Conservation (phyloP, 441 rosid genomes). For the Bocquillonia castaneifolia region DNA sequence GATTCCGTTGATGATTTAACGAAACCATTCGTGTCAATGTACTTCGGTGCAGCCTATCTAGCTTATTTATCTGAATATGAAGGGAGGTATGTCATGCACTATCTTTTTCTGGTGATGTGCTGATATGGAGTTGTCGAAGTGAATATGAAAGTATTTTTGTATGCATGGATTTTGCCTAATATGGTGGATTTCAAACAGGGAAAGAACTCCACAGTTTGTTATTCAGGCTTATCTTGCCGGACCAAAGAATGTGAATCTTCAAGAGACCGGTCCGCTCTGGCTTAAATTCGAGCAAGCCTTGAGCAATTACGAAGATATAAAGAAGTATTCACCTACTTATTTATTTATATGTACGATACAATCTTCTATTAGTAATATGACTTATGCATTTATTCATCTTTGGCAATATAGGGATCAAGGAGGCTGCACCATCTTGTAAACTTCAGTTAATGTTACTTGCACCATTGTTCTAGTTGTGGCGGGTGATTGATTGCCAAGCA, state of each 20-base stretch:
- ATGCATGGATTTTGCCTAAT: neutral
- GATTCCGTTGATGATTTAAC: constrained; percentile 59
- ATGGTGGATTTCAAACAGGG: constrained; percentile 36
- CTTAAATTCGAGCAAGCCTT: constrained; percentile 51
- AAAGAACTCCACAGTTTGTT: constrained; percentile 61
- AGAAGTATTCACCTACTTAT: constrained; percentile 32
- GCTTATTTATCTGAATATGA: constrained; percentile 79
- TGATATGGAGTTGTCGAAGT: neutral
- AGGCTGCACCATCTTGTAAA: constrained; percentile 60
- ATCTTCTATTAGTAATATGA: neutral
- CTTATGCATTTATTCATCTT: constrained; percentile 12
- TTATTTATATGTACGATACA: neutral
- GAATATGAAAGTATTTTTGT: too few relatives aligned
- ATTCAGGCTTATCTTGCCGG: constrained; percentile 74
- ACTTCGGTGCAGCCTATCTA: constrained; percentile 81
- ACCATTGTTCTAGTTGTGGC: neutral
- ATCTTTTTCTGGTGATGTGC: neutral
- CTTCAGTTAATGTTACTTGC: neutral
- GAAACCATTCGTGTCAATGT: constrained; percentile 84
- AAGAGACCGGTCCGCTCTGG: constrained; percentile 47
- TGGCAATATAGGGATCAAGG: constrained; percentile 42
- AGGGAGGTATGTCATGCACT: constrained; percentile 48
- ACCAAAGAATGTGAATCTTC: constrained; percentile 54
- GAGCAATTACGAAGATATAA: constrained; percentile 35
- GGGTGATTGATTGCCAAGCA: neutral